Base-by-base conservation (phyloP, 108 stramenopile species). In the Nannochloropsis gaditana region DNA sequence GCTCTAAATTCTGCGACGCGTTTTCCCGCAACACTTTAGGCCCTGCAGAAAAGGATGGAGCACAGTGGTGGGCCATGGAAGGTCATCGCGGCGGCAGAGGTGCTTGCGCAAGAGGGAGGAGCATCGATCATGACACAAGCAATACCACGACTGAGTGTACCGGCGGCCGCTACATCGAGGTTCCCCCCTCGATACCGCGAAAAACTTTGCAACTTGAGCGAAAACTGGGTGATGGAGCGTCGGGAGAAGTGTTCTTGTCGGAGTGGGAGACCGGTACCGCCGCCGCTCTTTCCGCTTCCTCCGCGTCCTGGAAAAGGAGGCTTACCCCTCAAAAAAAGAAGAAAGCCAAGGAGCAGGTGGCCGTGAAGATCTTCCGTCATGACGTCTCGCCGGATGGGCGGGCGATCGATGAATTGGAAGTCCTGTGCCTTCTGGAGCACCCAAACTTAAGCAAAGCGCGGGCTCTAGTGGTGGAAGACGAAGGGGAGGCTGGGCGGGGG, bases 331-430 rank as follows among this genome's bases (percentile, higher is more conserved):
- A 73, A 8, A 73, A 73, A n/a, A 15, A n/a, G 19, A 73, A 73
- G 59, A 73, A 73, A 73, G n/a, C 15, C 19, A 73, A 15, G 6
- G 59, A 73, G 59, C 15, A 73, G n/a, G 87, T 88, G 42, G 87
- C 87, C 9, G 82, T 88, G 8, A 88, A 88, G 84, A 79, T 86
- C 41, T 88, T 84, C 81, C 80, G 81, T 43, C n/a, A 80, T 9
- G 87, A 85, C 31, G 42, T 82, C 41, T 50, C 84, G 41, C 87
- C 87, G n/a, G 87, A 88, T 82, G 87, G 87, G 2, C 45, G 84
- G 31, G 84, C 84, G 41, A 21, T 81, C 15, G 87, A 88, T 15
- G 87, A 88, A 81, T 84, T 88, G 9, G 87, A 88, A 43, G 81
- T 88, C 41, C 81, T 45, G 43, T 50, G 84, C 44, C 31, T 81